Percentiles rank a stretch among this genome's conserved stretches.
phyloP scores from a whole-genome alignment of 352 stramenopile genomes.

The Phytopythium sindhum region DNA sequence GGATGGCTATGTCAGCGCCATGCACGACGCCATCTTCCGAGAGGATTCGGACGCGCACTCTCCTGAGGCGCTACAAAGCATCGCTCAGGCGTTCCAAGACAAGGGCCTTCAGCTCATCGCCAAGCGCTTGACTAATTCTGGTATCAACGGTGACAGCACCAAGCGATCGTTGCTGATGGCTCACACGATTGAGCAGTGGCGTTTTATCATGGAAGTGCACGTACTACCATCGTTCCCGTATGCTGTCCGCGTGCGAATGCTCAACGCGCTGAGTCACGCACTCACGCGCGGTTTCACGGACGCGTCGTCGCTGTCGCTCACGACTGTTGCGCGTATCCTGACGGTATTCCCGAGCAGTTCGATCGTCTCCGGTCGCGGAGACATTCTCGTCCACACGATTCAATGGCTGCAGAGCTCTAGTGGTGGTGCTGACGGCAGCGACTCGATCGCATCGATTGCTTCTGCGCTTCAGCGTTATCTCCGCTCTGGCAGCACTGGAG shows the following conservation, averaged over 20 bases:
- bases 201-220: slow-evolving; percentile 72
- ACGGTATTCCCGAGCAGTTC: slow-evolving; percentile 44
- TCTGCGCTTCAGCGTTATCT: background rate
- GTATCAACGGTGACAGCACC: too few relatives aligned
- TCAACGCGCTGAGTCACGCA: slow-evolving; percentile 39
- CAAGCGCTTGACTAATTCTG: background rate
- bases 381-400: slow-evolving; percentile 24
- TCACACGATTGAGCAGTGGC: slow-evolving; percentile 41
- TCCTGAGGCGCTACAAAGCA: slow-evolving; percentile 64
- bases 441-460: background rate
- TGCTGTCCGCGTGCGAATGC: slow-evolving; percentile 49
- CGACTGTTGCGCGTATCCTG: slow-evolving; percentile 40
- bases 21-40: slow-evolving; percentile 55
- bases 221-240: slow-evolving; percentile 75
- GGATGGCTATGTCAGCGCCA: slow-evolving; percentile 27
- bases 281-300: slow-evolving; percentile 59
- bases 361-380: slow-evolving; percentile 24
- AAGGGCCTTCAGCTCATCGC: slow-evolving; percentile 14
- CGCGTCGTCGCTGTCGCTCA: slow-evolving; percentile 27
- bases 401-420: slow-evolving; percentile 24
- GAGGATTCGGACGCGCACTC: slow-evolving; percentile 47
- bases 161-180: slow-evolving; percentile 22
- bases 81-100: slow-evolving; percentile 58
- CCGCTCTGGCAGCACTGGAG: background rate
- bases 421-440: slow-evolving; percentile 1